These are phyloP conservation scores for Phytophthora sp. DNA, from an alignment of 352 stramenopile genomes.

Conservation along the genomic window DNA sequence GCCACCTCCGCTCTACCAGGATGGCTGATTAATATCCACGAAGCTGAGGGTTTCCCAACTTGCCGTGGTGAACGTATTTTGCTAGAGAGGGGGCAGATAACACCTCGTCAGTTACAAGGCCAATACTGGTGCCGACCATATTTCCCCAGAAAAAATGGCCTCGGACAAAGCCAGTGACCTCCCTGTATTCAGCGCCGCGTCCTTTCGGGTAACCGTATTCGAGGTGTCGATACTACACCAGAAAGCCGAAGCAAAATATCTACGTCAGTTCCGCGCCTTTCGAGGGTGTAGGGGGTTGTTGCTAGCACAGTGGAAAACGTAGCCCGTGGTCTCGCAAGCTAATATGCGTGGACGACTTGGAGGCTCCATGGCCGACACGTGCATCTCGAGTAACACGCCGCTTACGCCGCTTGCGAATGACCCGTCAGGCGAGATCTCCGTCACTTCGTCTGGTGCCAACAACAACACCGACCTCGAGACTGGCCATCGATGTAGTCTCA, in stretches of 20 bases:
- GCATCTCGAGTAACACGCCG: slow-evolving; percentile 30
- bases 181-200: slow-evolving; percentile 14
- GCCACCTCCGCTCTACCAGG: too few species aligned
- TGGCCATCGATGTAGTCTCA: slow-evolving; percentile 20
- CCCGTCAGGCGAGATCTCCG: slow-evolving; percentile 1
- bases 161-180: slow-evolving; percentile 7
- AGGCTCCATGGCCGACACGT: slow-evolving; percentile 29
- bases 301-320: slow-evolving; percentile 10
- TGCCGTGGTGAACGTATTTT: background rate
- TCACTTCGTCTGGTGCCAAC: slow-evolving; percentile 22
- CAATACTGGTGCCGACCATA: background rate
- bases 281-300: slow-evolving; percentile 1
- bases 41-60: background rate
- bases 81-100: background rate
- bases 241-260: too few species aligned
- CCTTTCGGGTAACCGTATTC: slow-evolving; percentile 12
- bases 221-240: too few species aligned
- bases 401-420: slow-evolving; percentile 23
- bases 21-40: background rate
- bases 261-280: slow-evolving; percentile 11
- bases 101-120: background rate
- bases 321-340: background rate
- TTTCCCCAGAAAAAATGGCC: slow-evolving; percentile 20
- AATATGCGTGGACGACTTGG: slow-evolving; percentile 18
- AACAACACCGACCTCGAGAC: slow-evolving; percentile 11